phyloP scores from a whole-genome alignment of 176 grass and related monocot species.

The Lolium perenne region DNA sequence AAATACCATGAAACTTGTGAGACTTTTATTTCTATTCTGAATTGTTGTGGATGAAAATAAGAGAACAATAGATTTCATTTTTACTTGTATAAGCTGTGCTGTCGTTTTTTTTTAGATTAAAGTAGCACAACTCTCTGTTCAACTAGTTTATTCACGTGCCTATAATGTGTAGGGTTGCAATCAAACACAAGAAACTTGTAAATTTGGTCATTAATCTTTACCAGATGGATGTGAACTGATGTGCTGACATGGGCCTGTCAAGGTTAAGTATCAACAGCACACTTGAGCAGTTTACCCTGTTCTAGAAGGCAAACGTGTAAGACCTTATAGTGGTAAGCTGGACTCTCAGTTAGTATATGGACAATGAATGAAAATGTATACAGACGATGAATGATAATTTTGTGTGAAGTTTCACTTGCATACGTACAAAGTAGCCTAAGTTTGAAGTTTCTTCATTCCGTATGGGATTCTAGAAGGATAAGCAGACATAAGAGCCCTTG shows the following conservation, averaged over 20 bases:
- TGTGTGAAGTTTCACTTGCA: slow-evolving; percentile 6
- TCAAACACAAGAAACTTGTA: slow-evolving; percentile 14
- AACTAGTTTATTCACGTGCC: not conserved
- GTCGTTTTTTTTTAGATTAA: slow-evolving; percentile 16
- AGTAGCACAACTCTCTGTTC: slow-evolving; percentile 20
- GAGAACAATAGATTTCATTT: not conserved
- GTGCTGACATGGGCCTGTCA: slow-evolving; percentile 22
- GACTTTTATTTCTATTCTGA: not conserved
- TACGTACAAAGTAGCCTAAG: slow-evolving; percentile 27
- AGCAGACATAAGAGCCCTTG: not conserved
- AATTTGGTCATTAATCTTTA: slow-evolving; percentile 6
- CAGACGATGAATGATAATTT: not conserved
- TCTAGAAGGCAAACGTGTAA: slow-evolving; percentile 13
- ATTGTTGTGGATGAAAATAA: not conserved
- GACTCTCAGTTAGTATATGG: not conserved
- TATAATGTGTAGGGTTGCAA: not conserved
- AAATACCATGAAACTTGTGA: not conserved
- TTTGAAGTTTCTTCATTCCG: not conserved
- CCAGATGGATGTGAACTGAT: slow-evolving; percentile 21
- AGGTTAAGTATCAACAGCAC: slow-evolving; percentile 26
- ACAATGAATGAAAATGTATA: not conserved
- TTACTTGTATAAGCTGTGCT: not conserved
- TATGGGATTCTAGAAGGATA: slow-evolving; percentile 33
- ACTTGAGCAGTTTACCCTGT: slow-evolving; percentile 31
- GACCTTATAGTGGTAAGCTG: not conserved